Evolutionary conservation across 2,329 filamentous ascomycete genomes (phyloP), one percentile per base, ranked within the genome.

Genomic region (Colletotrichum salicis): DNA sequence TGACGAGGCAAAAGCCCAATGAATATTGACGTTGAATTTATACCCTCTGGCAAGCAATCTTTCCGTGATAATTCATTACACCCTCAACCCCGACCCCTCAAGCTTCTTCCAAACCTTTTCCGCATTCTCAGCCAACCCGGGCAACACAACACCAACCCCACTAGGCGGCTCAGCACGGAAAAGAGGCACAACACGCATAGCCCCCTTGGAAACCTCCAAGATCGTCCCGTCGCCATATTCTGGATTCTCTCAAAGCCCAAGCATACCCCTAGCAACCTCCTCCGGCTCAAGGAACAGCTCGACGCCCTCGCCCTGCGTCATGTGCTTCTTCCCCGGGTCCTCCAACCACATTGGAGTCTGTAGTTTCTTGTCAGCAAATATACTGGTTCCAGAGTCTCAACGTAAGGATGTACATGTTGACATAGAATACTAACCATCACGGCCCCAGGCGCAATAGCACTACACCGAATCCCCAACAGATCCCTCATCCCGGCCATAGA

Each of bases 261-360:
- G 75, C 77, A 81, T 82, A 65, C 75, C 79, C 27, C 76, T 75
- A 5, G 77, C 80, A 24, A 80, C 76, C 71, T 80, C 78, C 55
- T 78, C 76, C 24, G 80, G 76, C 24, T 78, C 75, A 31, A 81
- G 74, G 55, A 81, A 76, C 33, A 71, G 58, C 12, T 67, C 48
- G 6, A 75, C 74, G n/a, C 76, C 76, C 29, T 76, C 73, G 15
- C 76, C 64, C 13, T 75, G 75, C 4, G 79, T 70, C 70, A 80
- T 75, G 29, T 70, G 60, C 12, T 76, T 67, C 73, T 79, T 82
- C 55, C 75, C 77, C 8, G 78, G 77, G 63, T 81, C 79, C 10
- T 80, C 76, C n/a, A 65, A 41, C 78, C 79, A 81, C 41, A 82
- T 70, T 3, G 80, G 76, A 8, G 82, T 83, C 76, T 80, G 57